Evolutionary conservation across 1,139 yeast genomes (phyloP).

Genomic region (Protomyces arabidopsidicola): DNA sequence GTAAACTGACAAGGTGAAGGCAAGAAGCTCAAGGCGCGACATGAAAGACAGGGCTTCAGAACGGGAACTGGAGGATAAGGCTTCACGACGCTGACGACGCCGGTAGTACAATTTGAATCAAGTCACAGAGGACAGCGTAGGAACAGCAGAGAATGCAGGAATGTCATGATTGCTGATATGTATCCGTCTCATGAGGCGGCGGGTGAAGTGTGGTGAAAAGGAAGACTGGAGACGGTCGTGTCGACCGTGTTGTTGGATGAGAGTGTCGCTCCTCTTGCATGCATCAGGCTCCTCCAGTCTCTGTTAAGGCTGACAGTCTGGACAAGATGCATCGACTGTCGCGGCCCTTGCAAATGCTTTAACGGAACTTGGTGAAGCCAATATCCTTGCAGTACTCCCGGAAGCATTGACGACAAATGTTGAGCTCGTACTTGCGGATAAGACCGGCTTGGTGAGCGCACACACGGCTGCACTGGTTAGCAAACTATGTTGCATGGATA

Average conservation of each 20-base stretch:
- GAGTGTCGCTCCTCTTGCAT: background rate
- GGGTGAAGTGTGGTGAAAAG: too few relatives aligned
- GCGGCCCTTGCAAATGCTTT: background rate
- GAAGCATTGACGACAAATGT: constrained; percentile 99
- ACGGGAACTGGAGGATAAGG: too few relatives aligned
- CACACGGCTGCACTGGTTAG: constrained; percentile 55
- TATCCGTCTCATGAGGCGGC: background rate
- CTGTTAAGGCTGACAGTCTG: too few relatives aligned
- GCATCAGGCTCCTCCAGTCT: background rate
- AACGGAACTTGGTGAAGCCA: constrained; percentile 80
- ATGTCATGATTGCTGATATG: background rate
- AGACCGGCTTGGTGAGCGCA: constrained; percentile 94
- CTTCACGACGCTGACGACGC: too few relatives aligned
- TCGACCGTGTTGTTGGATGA: background rate
- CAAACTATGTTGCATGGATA: background rate
- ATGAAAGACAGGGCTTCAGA: too few relatives aligned
- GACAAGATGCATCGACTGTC: too few relatives aligned
- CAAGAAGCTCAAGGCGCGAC: background rate
- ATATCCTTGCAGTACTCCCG: constrained; percentile 99
- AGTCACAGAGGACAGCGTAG: background rate
- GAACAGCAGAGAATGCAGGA: background rate
- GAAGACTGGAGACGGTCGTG: background rate
- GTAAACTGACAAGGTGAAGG: background rate
- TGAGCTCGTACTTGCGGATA: constrained; percentile 99
- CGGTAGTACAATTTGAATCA: too few relatives aligned